A percentile compares a stretch with the other conserved stretches of the same genome.
Conservation (phyloP, 169 alveolate genomes). For the Perkinsus marinus region DNA sequence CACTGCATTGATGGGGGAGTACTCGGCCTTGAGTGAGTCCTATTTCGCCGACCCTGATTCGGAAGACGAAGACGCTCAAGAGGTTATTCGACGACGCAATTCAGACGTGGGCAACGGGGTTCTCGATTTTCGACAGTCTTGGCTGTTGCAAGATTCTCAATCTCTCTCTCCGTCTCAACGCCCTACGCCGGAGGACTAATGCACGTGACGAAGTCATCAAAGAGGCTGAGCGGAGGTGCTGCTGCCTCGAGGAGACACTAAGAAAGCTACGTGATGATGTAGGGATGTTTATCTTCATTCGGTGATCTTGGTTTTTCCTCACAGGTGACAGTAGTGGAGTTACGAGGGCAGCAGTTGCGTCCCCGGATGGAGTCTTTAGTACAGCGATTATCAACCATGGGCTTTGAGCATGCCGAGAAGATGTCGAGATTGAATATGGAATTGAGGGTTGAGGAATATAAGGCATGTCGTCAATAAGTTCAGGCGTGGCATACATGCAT, state of each 20-base stretch:
- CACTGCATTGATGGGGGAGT: not conserved
- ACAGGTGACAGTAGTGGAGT: not conserved
- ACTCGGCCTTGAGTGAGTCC: not conserved
- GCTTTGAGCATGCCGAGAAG: not conserved
- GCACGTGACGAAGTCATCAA: not conserved
- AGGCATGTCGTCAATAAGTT: not conserved
- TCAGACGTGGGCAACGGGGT: not conserved
- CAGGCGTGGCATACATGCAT: not conserved
- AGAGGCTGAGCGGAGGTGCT: not conserved
- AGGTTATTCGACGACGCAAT: not conserved
- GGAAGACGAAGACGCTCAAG: not conserved
- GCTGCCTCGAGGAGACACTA: not conserved
- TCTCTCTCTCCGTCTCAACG: not conserved
- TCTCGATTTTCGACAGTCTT: not conserved
- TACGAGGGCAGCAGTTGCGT: not conserved
- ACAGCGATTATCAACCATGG: not conserved
- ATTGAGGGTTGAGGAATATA: not conserved
- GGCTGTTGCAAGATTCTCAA: not conserved
- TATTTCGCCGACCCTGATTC: not conserved
- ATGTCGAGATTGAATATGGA: not conserved
- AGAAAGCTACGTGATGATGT: not conserved
- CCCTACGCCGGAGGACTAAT: not conserved
- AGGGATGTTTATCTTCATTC: not conserved
- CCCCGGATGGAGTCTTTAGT: not conserved
- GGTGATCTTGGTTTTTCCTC: not conserved